phyloP scores from a whole-genome alignment of 2,329 filamentous ascomycete species.

The Orbilia brochopaga region DNA sequence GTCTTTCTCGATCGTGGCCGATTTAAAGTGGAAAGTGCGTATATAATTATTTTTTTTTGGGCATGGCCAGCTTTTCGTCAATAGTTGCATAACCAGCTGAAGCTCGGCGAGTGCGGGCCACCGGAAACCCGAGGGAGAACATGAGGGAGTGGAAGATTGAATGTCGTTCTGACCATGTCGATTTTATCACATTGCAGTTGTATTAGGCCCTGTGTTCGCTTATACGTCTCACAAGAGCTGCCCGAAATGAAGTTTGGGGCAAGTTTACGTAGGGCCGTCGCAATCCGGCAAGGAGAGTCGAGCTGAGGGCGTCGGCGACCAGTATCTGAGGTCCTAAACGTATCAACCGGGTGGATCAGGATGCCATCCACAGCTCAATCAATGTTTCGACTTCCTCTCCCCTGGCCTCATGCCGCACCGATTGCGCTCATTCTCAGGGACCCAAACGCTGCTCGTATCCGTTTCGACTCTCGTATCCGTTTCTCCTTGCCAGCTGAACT shows the following conservation, averaged over 20 bases:
- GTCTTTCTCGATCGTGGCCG: conserved; percentile 10
- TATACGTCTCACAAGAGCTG: conserved; percentile 48
- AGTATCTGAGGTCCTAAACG: conserved; percentile 29
- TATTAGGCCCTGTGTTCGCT: conserved; percentile 39
- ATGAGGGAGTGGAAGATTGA: conserved; percentile 10
- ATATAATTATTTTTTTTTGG: conserved; percentile 18
- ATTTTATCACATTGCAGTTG: not conserved
- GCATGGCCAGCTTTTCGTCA: conserved; percentile 5
- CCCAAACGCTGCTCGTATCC: not conserved
- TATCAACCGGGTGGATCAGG: conserved; percentile 46
- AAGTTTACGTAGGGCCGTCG: conserved; percentile 39
- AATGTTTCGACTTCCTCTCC: not conserved
- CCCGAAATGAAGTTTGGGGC: conserved; percentile 27
- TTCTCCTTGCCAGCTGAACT: not conserved
- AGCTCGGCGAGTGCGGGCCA: conserved; percentile 27
- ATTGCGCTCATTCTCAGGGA: not conserved
- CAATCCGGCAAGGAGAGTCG: conserved; percentile 35
- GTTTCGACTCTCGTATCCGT: not conserved
- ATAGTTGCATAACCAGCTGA: conserved; percentile 7
- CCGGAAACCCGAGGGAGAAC: not conserved
- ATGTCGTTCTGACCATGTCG: conserved; percentile 10
- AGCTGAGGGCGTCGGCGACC: conserved; percentile 31
- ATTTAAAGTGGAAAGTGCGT: conserved; percentile 39
- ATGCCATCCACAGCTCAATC: conserved; percentile 17
- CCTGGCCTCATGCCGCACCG: not conserved